phyloP scores from a whole-genome alignment of 805 yeast genomes.

The Maudiozyma barnettii region DNA sequence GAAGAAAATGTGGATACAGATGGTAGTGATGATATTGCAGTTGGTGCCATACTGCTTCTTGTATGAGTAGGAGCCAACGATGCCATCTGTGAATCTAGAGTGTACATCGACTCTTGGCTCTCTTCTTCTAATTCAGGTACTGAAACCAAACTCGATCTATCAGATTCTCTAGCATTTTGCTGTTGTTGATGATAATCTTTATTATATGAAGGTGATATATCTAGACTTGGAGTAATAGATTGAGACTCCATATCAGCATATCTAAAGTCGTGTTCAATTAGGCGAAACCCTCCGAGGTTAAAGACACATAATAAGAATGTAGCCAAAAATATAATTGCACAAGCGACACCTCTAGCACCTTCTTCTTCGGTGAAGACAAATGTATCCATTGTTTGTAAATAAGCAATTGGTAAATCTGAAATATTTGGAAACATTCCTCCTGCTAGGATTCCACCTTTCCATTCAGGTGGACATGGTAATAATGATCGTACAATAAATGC shows the following conservation, averaged over 20 bases:
- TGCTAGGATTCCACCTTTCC: slow-evolving; percentile 62
- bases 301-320: slow-evolving; percentile 60
- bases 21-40: not conserved
- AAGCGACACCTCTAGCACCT: slow-evolving; percentile 71
- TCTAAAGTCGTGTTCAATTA: slow-evolving; percentile 63
- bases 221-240: not conserved
- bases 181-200: not conserved
- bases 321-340: slow-evolving; percentile 66
- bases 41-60: not conserved
- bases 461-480: slow-evolving; percentile 47
- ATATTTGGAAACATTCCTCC: slow-evolving; percentile 70
- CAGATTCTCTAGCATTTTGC: not conserved
- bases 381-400: slow-evolving; percentile 55
- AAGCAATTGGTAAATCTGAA: slow-evolving; percentile 70
- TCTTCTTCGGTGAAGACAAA: slow-evolving; percentile 48
- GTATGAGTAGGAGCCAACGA: slow-evolving; percentile 2
- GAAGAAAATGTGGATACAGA: not conserved
- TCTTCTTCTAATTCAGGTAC: not conserved
- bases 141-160: not conserved
- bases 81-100: not conserved
- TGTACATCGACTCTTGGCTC: not conserved
- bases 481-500: slow-evolving; percentile 29
- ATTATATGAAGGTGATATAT: too few species aligned
- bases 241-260: slow-evolving; percentile 18
- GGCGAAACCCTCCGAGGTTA: slow-evolving; percentile 63